A percentile compares a stretch with the other conserved stretches of the same genome.
Evolutionary conservation across 768 basidiomycete genomes (phyloP).

Genomic region (Termitomyces sp.): DNA sequence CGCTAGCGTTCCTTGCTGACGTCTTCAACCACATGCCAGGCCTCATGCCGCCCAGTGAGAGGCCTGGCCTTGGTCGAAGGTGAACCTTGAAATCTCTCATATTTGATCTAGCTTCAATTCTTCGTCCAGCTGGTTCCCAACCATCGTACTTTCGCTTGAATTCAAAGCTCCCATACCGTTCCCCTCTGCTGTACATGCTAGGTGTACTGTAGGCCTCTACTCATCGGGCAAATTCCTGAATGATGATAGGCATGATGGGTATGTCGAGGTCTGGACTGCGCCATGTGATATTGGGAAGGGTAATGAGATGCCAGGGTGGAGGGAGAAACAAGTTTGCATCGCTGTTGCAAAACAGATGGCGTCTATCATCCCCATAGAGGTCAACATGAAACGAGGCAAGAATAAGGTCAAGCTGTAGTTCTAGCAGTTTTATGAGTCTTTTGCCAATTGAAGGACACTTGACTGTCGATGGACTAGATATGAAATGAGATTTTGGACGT

Average conservation of each 20-base stretch:
- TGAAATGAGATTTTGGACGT: no score
- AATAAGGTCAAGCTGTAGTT: slow-evolving; percentile 17
- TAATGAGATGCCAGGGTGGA: slow-evolving; percentile 39
- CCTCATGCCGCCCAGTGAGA: slow-evolving; percentile 42
- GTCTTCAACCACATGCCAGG: slow-evolving; percentile 39
- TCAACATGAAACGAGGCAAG: slow-evolving; percentile 28
- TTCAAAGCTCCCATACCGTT: slow-evolving; percentile 57
- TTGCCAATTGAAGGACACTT: no score
- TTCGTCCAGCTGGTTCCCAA: slow-evolving; percentile 39
- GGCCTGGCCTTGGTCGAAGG: slow-evolving; percentile 29
- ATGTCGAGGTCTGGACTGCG: slow-evolving; percentile 64
- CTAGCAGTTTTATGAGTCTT: no score
- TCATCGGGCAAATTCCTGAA: slow-evolving; percentile 46
- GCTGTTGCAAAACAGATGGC: slow-evolving; percentile 61
- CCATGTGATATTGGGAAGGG: slow-evolving; percentile 51
- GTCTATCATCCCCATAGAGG: slow-evolving; percentile 38
- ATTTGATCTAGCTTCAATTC: neutral
- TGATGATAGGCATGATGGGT: slow-evolving; percentile 50
- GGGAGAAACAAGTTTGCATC: slow-evolving; percentile 56
- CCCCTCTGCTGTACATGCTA: slow-evolving; percentile 32
- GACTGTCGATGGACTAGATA: no score
- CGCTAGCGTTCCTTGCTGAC: slow-evolving; percentile 55
- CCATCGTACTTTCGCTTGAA: slow-evolving; percentile 53
- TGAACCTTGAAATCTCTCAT: slow-evolving; percentile 7
- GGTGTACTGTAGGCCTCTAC: slow-evolving; percentile 54